phyloP scores from a whole-genome alignment of 352 stramenopile species.

The Peronosclerospora sorghi region DNA sequence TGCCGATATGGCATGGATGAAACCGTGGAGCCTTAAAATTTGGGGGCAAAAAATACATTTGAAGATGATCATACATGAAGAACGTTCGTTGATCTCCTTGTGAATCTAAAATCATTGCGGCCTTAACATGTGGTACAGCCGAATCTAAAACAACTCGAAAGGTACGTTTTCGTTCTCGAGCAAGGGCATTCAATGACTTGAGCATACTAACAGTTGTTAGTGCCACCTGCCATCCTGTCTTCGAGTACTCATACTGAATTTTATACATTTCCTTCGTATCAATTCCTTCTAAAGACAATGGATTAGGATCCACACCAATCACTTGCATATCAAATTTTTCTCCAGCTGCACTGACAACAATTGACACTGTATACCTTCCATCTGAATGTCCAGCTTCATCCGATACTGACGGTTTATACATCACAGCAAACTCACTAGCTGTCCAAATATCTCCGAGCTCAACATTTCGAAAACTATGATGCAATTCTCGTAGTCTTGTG shows the following conservation, averaged over 20 bases:
- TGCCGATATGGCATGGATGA: constrained; percentile 60
- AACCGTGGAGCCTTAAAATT: constrained; percentile 68
- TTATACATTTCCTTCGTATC: constrained; percentile 50
- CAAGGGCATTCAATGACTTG: constrained; percentile 64
- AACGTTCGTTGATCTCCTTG: constrained; percentile 81
- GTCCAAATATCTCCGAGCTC: constrained; percentile 76
- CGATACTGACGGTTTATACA: constrained; percentile 30
- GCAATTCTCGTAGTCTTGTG: constrained; percentile 71
- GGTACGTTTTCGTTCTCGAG: constrained; percentile 57
- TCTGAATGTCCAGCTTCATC: constrained; percentile 7
- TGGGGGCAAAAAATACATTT: constrained; percentile 71
- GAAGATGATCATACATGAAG: constrained; percentile 74
- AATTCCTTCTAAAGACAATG: constrained; percentile 45
- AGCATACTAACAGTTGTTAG: constrained; percentile 72
- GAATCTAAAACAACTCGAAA: constrained; percentile 77
- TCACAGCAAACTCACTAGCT: constrained; percentile 58
- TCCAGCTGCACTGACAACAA: constrained; percentile 68
- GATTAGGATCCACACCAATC: constrained; percentile 53
- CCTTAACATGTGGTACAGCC: constrained; percentile 75
- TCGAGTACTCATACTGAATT: constrained; percentile 74
- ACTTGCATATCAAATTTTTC: constrained; percentile 80
- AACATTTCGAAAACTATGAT: constrained; percentile 49
- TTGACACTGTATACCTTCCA: constrained; percentile 54
- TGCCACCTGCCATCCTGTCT: constrained; percentile 70
- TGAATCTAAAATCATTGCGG: constrained; percentile 77